These are phyloP conservation scores for Prunus mume DNA, from an alignment of 306 rosid genomes.

Conservation along the genomic window DNA sequence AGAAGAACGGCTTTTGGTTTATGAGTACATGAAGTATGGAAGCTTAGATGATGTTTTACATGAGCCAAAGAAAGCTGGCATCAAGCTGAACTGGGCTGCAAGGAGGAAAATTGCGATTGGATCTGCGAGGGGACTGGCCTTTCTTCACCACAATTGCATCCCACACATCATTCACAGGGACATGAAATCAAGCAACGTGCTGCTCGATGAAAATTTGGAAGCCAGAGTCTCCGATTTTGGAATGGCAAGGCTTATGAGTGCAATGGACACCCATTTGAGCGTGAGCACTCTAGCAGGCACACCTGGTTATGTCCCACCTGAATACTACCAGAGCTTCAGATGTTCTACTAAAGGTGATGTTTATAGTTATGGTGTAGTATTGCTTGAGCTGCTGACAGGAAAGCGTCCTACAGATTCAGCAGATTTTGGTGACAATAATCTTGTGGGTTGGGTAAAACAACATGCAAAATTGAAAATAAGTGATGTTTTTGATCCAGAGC, in stretches of 20 bases:
- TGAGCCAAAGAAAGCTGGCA: slow-evolving; percentile 61
- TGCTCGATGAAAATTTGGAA: slow-evolving; percentile 81
- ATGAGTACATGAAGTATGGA: slow-evolving; percentile 90
- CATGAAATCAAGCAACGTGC: slow-evolving; percentile 96
- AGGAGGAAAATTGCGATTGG: slow-evolving; percentile 92
- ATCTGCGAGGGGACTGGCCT: slow-evolving; percentile 88
- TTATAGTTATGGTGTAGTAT: slow-evolving; percentile 89
- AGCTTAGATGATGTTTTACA: slow-evolving; percentile 93
- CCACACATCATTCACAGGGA: slow-evolving; percentile 97
- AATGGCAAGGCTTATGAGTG: slow-evolving; percentile 96
- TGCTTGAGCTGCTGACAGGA: slow-evolving; percentile 88
- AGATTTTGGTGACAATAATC: slow-evolving; percentile 96
- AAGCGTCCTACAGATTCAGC: slow-evolving; percentile 81
- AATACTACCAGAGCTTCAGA: slow-evolving; percentile 93
- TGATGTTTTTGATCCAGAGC: slow-evolving; percentile 79
- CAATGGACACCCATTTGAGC: slow-evolving; percentile 95
- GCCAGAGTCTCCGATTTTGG: slow-evolving; percentile 98
- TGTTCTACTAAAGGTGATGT: slow-evolving; percentile 93
- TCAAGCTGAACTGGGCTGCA: slow-evolving; percentile 75
- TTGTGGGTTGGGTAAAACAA: slow-evolving; percentile 97
- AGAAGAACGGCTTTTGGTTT: slow-evolving; percentile 88
- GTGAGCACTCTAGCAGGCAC: slow-evolving; percentile 97
- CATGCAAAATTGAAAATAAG: slow-evolving; percentile 74
- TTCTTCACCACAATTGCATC: slow-evolving; percentile 85
- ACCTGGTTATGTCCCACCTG: slow-evolving; percentile 96